Evolutionary conservation across 495 filamentous ascomycete species (phyloP), one percentile per base, ranked within the genome.

Genomic region (Diplogelasinospora grovesii): DNA sequence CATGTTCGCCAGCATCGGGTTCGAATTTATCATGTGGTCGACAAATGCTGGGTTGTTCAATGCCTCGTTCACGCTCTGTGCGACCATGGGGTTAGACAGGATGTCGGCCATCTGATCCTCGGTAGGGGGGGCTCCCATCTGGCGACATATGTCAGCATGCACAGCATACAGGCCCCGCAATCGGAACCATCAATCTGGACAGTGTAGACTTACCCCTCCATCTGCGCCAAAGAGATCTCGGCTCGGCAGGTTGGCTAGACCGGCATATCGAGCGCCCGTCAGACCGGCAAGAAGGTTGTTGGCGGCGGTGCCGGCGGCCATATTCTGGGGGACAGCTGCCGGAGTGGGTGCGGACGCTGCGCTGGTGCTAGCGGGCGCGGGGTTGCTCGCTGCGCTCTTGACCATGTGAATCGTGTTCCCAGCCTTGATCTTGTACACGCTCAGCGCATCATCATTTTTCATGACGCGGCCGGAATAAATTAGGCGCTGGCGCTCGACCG

Each of bases 381-480:
- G 75, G 59, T 95, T 96, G 71, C 90, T 97, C 18, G 82, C 83
- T 22, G 93, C 93, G 50, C 86, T 86, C 63, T 93, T 95, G 40
- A 99, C 93, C 53, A 99, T 72, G 61, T 99, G 93, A 44, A 97
- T 78, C 7, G 92, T 96, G 56, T 96, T 87, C n/a, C 86, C 83
- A 41, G 86, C 77, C 65, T 96, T 94, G 62, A 99, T 86, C 66
- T 95, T 99, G 66, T 93, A 94, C 18, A 78, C 75, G 39, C 70
- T 78, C 29, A 99, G 63, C 0, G 83, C 83, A 46, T 97, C 89
- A 27, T 78, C 77, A 56, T 99, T 86, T 66, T 96, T 99, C 64
- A 99, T 74, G 15, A 99, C 89, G 44, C 89, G 81, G 20, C 93
- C 93, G 5, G 90, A 96, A 65, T 97, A 97, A 62, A 99, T 99